Conservation (phyloP, 2,329 filamentous ascomycete genomes). For the Neophaeococcomyces mojaviensis region DNA sequence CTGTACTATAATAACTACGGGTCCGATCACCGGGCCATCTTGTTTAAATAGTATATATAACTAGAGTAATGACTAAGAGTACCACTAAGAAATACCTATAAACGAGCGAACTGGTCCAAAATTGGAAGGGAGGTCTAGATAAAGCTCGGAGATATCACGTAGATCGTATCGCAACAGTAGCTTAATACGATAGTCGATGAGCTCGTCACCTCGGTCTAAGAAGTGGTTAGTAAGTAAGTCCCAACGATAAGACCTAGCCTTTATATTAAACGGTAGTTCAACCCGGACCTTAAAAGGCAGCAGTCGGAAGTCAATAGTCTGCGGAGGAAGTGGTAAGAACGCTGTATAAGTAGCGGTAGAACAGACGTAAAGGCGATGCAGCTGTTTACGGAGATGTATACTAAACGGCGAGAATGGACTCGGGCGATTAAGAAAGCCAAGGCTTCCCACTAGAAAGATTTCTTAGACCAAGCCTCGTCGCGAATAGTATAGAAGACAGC, state of each 20-base stretch:
- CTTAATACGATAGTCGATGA: background rate
- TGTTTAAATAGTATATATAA: slow-evolving; percentile 16
- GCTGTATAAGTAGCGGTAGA: slow-evolving; percentile 7
- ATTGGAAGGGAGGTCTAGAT: slow-evolving; percentile 8
- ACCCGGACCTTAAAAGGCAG: slow-evolving; percentile 21
- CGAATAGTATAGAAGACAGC: slow-evolving; percentile 18
- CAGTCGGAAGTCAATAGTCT: slow-evolving; percentile 19
- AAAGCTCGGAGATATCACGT: background rate
- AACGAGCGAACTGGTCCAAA: slow-evolving; percentile 12
- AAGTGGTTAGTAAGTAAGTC: slow-evolving; percentile 13
- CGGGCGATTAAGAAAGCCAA: too few relatives aligned
- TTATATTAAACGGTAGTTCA: slow-evolving; percentile 25
- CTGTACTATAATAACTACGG: slow-evolving; percentile 24
- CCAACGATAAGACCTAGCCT: slow-evolving; percentile 10
- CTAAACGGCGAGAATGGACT: slow-evolving; percentile 18
- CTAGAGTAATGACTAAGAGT: slow-evolving; percentile 7
- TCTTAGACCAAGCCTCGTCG: slow-evolving; percentile 20
- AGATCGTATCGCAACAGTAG: background rate
- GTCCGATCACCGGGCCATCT: slow-evolving; percentile 16
- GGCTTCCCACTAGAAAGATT: slow-evolving; percentile 22
- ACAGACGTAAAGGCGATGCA: slow-evolving; percentile 5
- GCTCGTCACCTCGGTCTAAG: slow-evolving; percentile 3
- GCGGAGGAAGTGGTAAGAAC: slow-evolving; percentile 19
- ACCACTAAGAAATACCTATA: slow-evolving; percentile 1
- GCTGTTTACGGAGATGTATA: slow-evolving; percentile 10